phyloP scores from a whole-genome alignment of 306 rosid genomes.

The Arachis hypogaea region DNA sequence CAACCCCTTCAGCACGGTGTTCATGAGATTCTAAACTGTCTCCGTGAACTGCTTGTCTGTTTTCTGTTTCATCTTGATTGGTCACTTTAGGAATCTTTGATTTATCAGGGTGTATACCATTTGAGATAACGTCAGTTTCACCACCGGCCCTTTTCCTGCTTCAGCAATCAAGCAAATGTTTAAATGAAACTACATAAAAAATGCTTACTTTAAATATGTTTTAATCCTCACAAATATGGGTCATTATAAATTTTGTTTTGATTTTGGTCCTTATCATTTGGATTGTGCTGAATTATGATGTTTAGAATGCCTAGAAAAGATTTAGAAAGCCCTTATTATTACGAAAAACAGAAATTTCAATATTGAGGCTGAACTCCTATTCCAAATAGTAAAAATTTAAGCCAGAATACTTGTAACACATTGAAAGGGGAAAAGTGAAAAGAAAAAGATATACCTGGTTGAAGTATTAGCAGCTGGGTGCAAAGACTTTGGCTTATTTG shows the following conservation, averaged over 20 bases:
- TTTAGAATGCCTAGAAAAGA: too few relatives aligned
- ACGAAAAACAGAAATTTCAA: too few relatives aligned
- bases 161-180: slow-evolving; percentile 34
- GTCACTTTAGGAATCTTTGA: slow-evolving; percentile 50
- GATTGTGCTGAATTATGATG: too few relatives aligned
- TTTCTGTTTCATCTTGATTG: slow-evolving; percentile 52
- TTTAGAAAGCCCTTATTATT: too few relatives aligned
- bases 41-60: slow-evolving; percentile 36
- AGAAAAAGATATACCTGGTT: slow-evolving; percentile 53
- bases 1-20: slow-evolving; percentile 45
- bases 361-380: too few relatives aligned
- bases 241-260: too few relatives aligned
- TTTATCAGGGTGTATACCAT: slow-evolving; percentile 57
- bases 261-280: too few relatives aligned
- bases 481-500: slow-evolving; percentile 55
- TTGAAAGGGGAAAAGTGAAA: neutral
- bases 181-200: slow-evolving; percentile 20
- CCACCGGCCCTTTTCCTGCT: slow-evolving; percentile 75
- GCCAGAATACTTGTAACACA: neutral
- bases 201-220: neutral
- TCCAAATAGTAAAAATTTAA: too few relatives aligned
- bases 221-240: too few relatives aligned
- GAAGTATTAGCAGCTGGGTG: slow-evolving; percentile 47
- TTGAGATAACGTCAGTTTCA: slow-evolving; percentile 54
- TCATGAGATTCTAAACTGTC: slow-evolving; percentile 45